phyloP scores from a whole-genome alignment of 2,329 filamentous ascomycete genomes.

The Clarireedia paspali region DNA sequence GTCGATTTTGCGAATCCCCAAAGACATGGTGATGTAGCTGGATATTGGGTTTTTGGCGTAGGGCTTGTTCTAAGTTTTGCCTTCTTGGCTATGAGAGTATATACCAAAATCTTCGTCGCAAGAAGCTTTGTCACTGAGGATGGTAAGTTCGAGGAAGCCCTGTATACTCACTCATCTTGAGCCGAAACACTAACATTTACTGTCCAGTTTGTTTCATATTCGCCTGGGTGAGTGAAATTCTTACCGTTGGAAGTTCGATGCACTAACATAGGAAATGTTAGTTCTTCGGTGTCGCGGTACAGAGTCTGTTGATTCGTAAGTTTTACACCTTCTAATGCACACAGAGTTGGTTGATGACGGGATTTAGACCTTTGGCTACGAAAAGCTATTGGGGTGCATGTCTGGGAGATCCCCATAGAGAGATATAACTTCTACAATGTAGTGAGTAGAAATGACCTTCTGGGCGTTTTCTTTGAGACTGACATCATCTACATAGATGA shows the following conservation, averaged over 20 bases:
- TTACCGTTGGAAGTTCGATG: background rate
- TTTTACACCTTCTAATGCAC: background rate
- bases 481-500: background rate
- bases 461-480: background rate
- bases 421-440: background rate
- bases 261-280: background rate
- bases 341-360: background rate
- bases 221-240: background rate
- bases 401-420: background rate
- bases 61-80: background rate
- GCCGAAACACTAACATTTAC: too few relatives aligned
- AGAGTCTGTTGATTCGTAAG: background rate
- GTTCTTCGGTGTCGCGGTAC: background rate
- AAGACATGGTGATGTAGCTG: background rate
- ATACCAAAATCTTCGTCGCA: background rate
- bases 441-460: background rate
- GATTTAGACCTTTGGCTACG: background rate
- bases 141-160: background rate
- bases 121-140: background rate
- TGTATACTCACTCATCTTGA: too few relatives aligned
- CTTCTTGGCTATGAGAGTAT: background rate
- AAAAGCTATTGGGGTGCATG: background rate
- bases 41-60: constrained; percentile 1
- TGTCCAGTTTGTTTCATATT: background rate
- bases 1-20: background rate